These are phyloP conservation scores for Diaporthe vaccinii DNA, from an alignment of 2,329 filamentous ascomycete species.

Conservation along the genomic window DNA sequence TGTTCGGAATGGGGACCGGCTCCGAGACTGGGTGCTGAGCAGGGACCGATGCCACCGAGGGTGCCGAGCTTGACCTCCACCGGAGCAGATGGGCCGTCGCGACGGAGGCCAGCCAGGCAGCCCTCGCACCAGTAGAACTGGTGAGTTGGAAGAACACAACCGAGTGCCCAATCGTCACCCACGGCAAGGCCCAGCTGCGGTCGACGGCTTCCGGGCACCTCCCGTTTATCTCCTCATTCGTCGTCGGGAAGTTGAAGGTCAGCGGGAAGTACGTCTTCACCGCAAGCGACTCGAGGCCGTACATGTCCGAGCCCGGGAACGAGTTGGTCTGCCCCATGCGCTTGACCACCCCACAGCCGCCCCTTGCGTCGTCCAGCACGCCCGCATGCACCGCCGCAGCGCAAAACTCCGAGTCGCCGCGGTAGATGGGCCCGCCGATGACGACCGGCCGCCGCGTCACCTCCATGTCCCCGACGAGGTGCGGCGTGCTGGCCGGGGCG, in stretches of 20 bases:
- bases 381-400: conserved; percentile 82
- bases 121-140: conserved; percentile 69
- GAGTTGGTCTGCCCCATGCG: conserved; percentile 76
- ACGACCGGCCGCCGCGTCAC: conserved; percentile 74
- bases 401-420: conserved; percentile 86
- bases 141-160: conserved; percentile 86
- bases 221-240: conserved; percentile 53
- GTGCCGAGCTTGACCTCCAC: conserved; percentile 1
- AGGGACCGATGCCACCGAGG: neutral
- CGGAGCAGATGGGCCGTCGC: conserved; percentile 12
- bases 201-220: conserved; percentile 78
- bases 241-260: conserved; percentile 77
- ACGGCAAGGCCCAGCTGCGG: conserved; percentile 85
- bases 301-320: conserved; percentile 73
- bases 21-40: neutral
- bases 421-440: conserved; percentile 81
- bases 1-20: neutral
- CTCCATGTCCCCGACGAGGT: conserved; percentile 76
- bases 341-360: conserved; percentile 80
- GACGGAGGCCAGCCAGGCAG: conserved; percentile 22
- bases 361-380: conserved; percentile 73
- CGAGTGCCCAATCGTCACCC: conserved; percentile 86
- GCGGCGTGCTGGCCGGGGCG: conserved; percentile 79
- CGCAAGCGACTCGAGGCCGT: conserved; percentile 80
- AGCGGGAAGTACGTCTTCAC: conserved; percentile 94